These are phyloP conservation scores for Tubosaeta brunneosetosa DNA, from an alignment of 768 basidiomycete genomes.

Conservation along the genomic window DNA sequence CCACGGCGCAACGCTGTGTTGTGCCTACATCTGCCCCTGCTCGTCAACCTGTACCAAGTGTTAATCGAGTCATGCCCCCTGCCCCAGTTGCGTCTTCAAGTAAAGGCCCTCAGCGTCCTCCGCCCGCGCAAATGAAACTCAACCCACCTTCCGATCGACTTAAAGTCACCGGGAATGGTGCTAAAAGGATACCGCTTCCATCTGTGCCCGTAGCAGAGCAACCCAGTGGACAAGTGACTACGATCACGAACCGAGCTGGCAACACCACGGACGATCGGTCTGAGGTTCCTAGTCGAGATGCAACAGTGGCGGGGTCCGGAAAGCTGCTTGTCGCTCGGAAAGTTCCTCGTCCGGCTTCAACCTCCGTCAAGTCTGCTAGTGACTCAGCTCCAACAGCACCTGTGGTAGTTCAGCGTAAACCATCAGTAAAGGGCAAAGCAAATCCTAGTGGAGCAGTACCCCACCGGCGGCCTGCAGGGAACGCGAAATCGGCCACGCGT, in stretches of 20 bases:
- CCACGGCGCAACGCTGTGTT: conserved; percentile 16
- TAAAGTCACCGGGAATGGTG: conserved; percentile 28
- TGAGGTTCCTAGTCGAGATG: conserved; percentile 10
- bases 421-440: conserved; percentile 4
- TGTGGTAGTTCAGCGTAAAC: conserved; percentile 7
- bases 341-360: conserved; percentile 4
- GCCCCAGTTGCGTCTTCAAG: conserved; percentile 1
- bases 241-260: not conserved
- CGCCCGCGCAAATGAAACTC: conserved; percentile 20
- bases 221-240: conserved; percentile 1
- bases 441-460: conserved; percentile 2
- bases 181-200: conserved; percentile 31
- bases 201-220: conserved; percentile 3
- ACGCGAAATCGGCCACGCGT: conserved; percentile 8
- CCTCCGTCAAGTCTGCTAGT: conserved; percentile 8
- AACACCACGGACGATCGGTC: not conserved
- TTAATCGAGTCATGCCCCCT: conserved; percentile 1
- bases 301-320: not conserved
- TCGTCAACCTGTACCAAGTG: conserved; percentile 3
- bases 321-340: conserved; percentile 10
- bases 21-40: conserved; percentile 9
- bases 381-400: not conserved
- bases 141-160: conserved; percentile 19
- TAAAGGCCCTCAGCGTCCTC: conserved; percentile 25
- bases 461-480: conserved; percentile 6